Evolutionary conservation across 1,139 yeast species (phyloP).

Genomic region (Hyphopichia burtonii): DNA sequence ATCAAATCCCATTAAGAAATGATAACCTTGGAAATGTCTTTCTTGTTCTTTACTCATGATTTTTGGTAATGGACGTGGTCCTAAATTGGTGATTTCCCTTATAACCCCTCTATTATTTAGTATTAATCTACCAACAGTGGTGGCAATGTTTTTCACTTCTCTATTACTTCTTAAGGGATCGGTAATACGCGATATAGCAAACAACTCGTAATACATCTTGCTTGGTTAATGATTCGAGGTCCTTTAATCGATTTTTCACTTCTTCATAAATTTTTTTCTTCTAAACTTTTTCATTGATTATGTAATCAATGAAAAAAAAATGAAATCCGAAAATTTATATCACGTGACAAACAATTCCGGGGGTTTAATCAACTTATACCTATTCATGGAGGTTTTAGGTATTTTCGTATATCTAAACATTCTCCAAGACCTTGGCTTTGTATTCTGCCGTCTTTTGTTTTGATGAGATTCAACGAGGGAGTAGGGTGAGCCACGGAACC

Average conservation of each 20-base stretch:
- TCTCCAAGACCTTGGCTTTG: too few species aligned
- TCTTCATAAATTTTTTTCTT: not conserved
- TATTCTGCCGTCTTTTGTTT: too few species aligned
- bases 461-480: too few species aligned
- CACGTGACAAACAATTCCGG: too few species aligned
- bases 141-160: conserved; percentile 72
- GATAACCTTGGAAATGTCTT: conserved; percentile 85
- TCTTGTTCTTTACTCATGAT: conserved; percentile 85
- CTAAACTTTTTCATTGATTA: not conserved
- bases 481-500: too few species aligned
- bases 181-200: conserved; percentile 82
- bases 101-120: conserved; percentile 90
- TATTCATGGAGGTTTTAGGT: too few species aligned
- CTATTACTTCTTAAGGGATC: conserved; percentile 53
- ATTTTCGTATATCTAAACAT: too few species aligned
- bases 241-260: not conserved
- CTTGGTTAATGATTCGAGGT: not conserved
- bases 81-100: conserved; percentile 77
- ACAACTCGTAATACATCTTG: conserved; percentile 92
- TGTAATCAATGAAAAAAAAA: too few species aligned
- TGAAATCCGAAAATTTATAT: too few species aligned
- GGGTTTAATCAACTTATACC: too few species aligned
- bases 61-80: conserved; percentile 75
- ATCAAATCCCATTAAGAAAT: conserved; percentile 84
- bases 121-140: conserved; percentile 79